Conservation (phyloP, 345 rosid genomes). For the Eucalyptus dawsonii region DNA sequence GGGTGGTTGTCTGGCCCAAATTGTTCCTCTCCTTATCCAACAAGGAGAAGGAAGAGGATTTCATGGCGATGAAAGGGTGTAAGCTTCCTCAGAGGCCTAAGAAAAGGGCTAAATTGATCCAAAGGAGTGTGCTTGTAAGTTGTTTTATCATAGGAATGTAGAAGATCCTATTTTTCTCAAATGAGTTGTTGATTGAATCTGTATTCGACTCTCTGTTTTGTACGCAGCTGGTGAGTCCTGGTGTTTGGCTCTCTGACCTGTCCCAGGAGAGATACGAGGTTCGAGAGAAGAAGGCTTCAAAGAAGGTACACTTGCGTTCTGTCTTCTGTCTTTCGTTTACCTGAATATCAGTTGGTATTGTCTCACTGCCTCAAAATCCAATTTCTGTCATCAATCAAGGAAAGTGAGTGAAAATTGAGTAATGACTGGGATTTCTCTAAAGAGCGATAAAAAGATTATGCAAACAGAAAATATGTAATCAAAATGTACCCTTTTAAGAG, state of each 20-base stretch:
- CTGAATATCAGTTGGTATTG: neutral
- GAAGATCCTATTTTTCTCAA: neutral
- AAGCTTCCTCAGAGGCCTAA: constrained; percentile 90
- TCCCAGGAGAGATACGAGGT: constrained; percentile 87
- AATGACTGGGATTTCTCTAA: neutral
- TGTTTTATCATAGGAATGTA: neutral
- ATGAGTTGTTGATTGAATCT: neutral
- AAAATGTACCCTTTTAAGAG: neutral
- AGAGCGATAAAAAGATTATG: neutral
- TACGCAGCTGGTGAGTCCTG: constrained; percentile 79
- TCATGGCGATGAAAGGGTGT: constrained; percentile 92
- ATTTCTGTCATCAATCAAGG: neutral
- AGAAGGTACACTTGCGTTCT: constrained; percentile 40
- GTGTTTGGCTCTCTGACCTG: constrained; percentile 79
- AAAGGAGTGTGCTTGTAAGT: constrained; percentile 69
- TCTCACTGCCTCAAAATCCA: neutral
- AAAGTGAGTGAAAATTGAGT: neutral
- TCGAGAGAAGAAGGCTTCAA: constrained; percentile 84
- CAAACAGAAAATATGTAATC: neutral
- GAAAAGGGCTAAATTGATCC: constrained; percentile 82
- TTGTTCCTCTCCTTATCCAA: constrained; percentile 60
- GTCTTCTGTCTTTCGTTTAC: neutral
- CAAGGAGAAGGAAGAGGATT: constrained; percentile 95
- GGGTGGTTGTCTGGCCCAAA: constrained; percentile 56
- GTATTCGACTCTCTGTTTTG: neutral